These are phyloP conservation scores for Colletotrichum tropicale DNA, from an alignment of 2,329 filamentous ascomycete species.

Conservation along the genomic window DNA sequence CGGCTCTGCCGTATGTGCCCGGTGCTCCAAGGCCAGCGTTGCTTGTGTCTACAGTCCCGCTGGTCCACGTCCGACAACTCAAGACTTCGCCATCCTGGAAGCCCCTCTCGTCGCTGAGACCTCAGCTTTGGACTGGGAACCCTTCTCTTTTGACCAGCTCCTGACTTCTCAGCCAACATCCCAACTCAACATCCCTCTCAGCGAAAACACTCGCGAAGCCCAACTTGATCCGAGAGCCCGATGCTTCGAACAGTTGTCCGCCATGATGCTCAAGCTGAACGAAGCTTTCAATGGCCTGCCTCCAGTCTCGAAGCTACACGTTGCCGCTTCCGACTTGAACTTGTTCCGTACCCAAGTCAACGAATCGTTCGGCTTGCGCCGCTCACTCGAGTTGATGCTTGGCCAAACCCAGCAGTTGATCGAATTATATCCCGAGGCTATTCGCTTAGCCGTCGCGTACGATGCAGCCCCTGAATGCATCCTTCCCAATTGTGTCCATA, in stretches of 20 bases:
- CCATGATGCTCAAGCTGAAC: not conserved
- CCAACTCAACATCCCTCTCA: not conserved
- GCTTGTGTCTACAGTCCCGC: conserved; percentile 48
- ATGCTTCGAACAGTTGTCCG: not conserved
- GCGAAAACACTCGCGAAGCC: not conserved
- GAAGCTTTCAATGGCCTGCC: not conserved
- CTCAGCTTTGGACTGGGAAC: not conserved
- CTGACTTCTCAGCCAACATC: not conserved
- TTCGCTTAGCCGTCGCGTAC: conserved; percentile 22
- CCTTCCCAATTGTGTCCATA: conserved; percentile 38
- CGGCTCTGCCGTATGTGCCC: conserved; percentile 38
- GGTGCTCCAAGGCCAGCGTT: conserved; percentile 45
- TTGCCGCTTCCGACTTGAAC: conserved; percentile 27
- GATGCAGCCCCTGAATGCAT: conserved; percentile 26
- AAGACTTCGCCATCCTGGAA: conserved; percentile 10
- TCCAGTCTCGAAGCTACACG: not conserved
- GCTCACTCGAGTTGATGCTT: conserved; percentile 38
- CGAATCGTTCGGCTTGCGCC: conserved; percentile 27
- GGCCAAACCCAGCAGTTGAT: conserved; percentile 36
- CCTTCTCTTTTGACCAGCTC: conserved; percentile 1
- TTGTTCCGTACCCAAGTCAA: conserved; percentile 26
- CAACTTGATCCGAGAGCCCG: not conserved
- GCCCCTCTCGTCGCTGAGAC: not conserved
- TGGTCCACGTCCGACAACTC: conserved; percentile 23
- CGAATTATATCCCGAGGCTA: conserved; percentile 36